Percentiles rank a stretch among this genome's conserved stretches.
Evolutionary conservation across 2,329 filamentous ascomycete genomes (phyloP).

Genomic region (Nigrospora osmanthi): DNA sequence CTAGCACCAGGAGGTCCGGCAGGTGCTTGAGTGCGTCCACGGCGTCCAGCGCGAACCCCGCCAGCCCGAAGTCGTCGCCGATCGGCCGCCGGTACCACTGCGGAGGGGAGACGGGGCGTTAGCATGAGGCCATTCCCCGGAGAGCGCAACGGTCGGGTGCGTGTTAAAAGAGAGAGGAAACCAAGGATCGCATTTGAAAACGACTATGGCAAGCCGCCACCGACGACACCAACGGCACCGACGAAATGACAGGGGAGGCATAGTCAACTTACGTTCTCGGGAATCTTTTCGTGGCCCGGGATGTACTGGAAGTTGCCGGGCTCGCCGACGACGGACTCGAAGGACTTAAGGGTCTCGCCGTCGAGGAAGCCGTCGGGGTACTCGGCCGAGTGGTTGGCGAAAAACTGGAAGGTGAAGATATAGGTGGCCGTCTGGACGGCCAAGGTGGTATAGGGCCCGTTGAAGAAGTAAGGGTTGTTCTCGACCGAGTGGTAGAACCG

Average conservation of each 20-base stretch:
- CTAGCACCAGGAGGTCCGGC: slow-evolving; percentile 35
- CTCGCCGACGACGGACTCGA: slow-evolving; percentile 35
- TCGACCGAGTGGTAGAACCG: slow-evolving; percentile 38
- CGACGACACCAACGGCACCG: too few species aligned
- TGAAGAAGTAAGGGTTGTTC: slow-evolving; percentile 47
- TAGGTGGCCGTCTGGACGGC: slow-evolving; percentile 44
- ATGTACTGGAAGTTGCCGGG: slow-evolving; percentile 32
- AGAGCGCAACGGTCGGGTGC: too few species aligned
- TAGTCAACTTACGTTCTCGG: slow-evolving; percentile 26
- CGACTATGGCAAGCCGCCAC: too few species aligned
- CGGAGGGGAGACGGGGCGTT: slow-evolving; percentile 23
- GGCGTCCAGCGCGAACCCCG: slow-evolving; percentile 31
- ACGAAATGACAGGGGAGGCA: too few species aligned
- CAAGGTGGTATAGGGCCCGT: slow-evolving; percentile 42
- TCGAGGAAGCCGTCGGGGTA: slow-evolving; percentile 23
- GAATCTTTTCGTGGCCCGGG: slow-evolving; percentile 41
- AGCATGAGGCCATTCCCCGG: slow-evolving; percentile 14
- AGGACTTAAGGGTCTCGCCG: slow-evolving; percentile 32
- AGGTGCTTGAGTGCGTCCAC: slow-evolving; percentile 26
- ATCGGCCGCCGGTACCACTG: slow-evolving; percentile 36
- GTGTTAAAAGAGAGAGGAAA: too few species aligned
- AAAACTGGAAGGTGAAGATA: slow-evolving; percentile 32
- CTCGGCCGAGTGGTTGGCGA: slow-evolving; percentile 34
- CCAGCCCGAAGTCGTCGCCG: slow-evolving; percentile 34
- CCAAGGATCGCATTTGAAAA: too few species aligned